Percentiles rank a stretch among this genome's conserved stretches.
Evolutionary conservation across 1,139 yeast species (phyloP).

Genomic region (Citeromyces siamensis): DNA sequence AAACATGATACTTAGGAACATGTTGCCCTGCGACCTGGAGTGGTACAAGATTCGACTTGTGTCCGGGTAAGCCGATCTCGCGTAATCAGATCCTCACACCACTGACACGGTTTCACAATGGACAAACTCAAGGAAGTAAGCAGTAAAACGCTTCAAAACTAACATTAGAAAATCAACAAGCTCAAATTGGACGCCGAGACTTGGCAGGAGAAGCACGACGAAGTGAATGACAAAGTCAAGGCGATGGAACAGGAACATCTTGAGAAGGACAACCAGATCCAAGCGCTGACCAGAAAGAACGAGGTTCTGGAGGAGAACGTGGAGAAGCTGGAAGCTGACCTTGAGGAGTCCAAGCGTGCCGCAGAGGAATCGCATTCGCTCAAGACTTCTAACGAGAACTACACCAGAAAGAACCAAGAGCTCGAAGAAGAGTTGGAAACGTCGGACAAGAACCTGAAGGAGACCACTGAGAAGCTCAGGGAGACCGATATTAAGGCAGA

Average conservation of each 20-base stretch:
- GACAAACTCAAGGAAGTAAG: constrained; percentile 7
- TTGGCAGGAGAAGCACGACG: constrained; percentile 97
- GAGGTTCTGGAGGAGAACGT: constrained; percentile 83
- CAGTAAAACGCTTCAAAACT: not conserved
- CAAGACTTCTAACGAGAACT: constrained; percentile 82
- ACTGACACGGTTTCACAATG: constrained; percentile 4
- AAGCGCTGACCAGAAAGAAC: constrained; percentile 86
- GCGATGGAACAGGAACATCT: constrained; percentile 83
- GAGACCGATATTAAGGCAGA: constrained; percentile 96
- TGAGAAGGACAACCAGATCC: constrained; percentile 92
- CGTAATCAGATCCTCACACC: too few species aligned
- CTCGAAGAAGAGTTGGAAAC: constrained; percentile 92
- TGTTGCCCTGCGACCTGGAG: too few species aligned
- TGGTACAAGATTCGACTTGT: too few species aligned
- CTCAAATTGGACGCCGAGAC: constrained; percentile 91
- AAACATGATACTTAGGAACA: too few species aligned
- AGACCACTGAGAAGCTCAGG: constrained; percentile 83
- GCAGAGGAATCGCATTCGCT: constrained; percentile 91
- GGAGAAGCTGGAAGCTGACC: constrained; percentile 74
- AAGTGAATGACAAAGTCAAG: constrained; percentile 68
- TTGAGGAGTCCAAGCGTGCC: constrained; percentile 72
- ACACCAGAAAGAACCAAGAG: constrained; percentile 82
- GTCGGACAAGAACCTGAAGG: constrained; percentile 85
- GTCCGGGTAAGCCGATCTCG: not conserved
- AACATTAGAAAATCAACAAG: constrained; percentile 63